These are phyloP conservation scores for Salix exigua DNA, from an alignment of 345 rosid species.

Conservation along the genomic window DNA sequence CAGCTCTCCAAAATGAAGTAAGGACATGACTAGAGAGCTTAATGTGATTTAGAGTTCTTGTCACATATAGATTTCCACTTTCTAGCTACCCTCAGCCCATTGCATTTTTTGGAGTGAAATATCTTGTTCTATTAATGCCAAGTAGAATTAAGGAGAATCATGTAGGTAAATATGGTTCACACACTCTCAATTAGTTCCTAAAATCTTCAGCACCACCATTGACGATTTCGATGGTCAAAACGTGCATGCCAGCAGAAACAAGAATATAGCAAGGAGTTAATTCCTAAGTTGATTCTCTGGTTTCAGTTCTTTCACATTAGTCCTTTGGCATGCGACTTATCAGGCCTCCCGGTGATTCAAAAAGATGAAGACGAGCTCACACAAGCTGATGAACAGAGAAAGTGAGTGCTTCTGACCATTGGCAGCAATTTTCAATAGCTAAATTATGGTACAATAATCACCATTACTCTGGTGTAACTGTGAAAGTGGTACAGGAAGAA, in stretches of 20 bases:
- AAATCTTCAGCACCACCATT: too few relatives aligned
- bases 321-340: conserved; percentile 55
- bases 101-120: background rate
- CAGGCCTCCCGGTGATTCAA: conserved; percentile 47
- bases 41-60: background rate
- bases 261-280: background rate
- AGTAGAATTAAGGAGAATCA: background rate
- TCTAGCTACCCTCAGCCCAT: background rate
- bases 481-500: too few relatives aligned
- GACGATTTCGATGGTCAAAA: too few relatives aligned
- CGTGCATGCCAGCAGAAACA: background rate
- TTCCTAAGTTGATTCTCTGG: background rate
- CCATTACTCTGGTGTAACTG: background rate
- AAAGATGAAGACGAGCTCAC: conserved; percentile 36
- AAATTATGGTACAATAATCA: background rate
- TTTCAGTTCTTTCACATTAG: conserved; percentile 46
- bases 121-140: background rate
- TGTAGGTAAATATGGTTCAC: too few relatives aligned
- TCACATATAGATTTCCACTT: background rate
- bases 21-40: background rate
- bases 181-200: too few relatives aligned
- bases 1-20: conserved; percentile 47
- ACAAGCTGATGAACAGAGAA: conserved; percentile 30
- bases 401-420: conserved; percentile 25
- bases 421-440: background rate